Conservation (phyloP, 345 rosid genomes). For the Isatis tinctoria region DNA sequence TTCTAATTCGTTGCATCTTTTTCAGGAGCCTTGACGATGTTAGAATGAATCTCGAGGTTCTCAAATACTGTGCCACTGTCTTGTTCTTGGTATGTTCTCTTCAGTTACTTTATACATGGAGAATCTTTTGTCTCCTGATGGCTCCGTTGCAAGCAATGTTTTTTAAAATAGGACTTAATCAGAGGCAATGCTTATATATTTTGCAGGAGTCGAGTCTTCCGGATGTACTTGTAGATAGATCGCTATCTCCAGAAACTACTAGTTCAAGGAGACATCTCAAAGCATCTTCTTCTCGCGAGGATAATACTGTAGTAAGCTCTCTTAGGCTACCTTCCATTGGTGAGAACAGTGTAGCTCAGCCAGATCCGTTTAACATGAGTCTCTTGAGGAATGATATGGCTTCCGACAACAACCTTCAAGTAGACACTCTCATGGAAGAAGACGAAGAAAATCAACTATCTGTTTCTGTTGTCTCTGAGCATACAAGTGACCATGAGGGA, state of each 20-base stretch:
- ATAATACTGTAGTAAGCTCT: slow-evolving; percentile 11
- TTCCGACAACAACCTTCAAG: slow-evolving; percentile 28
- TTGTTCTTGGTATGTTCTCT: slow-evolving; percentile 67
- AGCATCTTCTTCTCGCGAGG: slow-evolving; percentile 31
- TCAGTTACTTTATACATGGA: background rate
- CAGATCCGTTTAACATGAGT: slow-evolving; percentile 55
- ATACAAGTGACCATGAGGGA: slow-evolving; percentile 38
- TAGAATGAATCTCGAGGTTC: slow-evolving; percentile 88
- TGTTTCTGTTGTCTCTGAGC: slow-evolving; percentile 32
- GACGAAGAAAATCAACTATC: slow-evolving; percentile 46
- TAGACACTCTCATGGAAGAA: slow-evolving; percentile 60
- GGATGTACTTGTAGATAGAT: slow-evolving; percentile 42
- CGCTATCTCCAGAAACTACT: slow-evolving; percentile 59
- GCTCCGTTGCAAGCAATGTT: background rate
- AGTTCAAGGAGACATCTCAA: slow-evolving; percentile 52
- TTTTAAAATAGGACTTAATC: background rate
- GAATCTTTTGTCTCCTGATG: background rate
- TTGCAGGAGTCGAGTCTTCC: slow-evolving; percentile 84
- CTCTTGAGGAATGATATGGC: slow-evolving; percentile 42
- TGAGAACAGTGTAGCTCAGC: slow-evolving; percentile 32
- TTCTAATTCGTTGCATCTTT: slow-evolving; percentile 5
- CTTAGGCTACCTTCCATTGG: slow-evolving; percentile 31
- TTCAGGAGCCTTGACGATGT: slow-evolving; percentile 96
- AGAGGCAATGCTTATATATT: background rate
- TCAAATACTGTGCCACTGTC: slow-evolving; percentile 89